Evolutionary conservation across 176 grass and related monocot genomes (phyloP).

Genomic region (Oryza nivara): DNA sequence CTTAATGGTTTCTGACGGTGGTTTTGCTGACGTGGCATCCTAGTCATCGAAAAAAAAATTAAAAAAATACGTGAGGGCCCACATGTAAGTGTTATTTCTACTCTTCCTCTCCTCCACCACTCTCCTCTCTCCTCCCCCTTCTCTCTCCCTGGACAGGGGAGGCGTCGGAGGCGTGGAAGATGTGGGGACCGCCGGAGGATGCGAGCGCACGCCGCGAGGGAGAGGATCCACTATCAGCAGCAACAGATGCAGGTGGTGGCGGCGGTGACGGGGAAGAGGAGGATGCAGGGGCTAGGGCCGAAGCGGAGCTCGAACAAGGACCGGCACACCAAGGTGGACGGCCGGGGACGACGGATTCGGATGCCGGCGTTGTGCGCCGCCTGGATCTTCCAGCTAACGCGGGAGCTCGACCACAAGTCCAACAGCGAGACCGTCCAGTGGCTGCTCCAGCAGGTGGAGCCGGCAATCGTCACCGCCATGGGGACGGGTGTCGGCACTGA

Average conservation of each 20-base stretch:
- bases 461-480: constrained; percentile 76
- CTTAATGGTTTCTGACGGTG: no score
- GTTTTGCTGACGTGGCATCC: no score
- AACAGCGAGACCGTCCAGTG: constrained; percentile 88
- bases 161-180: no score
- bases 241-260: constrained; percentile 18
- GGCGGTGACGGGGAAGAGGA: constrained; percentile 38
- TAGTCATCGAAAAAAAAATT: no score
- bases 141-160: no score
- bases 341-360: constrained; percentile 74
- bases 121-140: no score
- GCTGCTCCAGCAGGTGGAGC: constrained; percentile 83
- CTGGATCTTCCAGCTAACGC: constrained; percentile 81
- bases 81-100: no score
- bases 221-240: not conserved
- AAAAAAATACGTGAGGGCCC: no score
- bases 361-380: constrained; percentile 88
- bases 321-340: constrained; percentile 87
- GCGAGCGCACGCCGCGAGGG: no score
- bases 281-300: constrained; percentile 61
- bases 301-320: constrained; percentile 90
- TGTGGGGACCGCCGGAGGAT: no score
- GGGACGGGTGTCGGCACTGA: constrained; percentile 25
- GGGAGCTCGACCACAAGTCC: constrained; percentile 82
- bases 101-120: no score